Conservation (phyloP, 495 filamentous ascomycete genomes). For the Neurospora sp. region DNA sequence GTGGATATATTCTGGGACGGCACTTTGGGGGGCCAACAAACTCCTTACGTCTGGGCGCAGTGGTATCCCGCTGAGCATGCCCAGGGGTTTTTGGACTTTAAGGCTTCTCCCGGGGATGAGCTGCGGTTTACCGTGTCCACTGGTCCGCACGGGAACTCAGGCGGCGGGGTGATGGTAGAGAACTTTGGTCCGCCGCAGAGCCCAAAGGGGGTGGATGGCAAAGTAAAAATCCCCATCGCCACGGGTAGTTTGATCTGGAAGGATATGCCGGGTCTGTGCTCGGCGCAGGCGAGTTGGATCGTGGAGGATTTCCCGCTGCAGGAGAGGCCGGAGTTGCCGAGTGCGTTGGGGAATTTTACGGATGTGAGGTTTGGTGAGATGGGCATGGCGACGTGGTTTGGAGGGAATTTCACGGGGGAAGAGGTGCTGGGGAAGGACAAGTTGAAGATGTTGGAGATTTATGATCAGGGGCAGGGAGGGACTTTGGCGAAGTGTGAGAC, state of each 20-base stretch:
- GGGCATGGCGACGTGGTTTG: background rate
- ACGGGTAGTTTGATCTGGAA: background rate
- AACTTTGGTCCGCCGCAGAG: slow-evolving; percentile 12
- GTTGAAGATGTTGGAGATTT: slow-evolving; percentile 13
- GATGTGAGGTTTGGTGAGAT: slow-evolving; percentile 10
- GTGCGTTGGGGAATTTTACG: slow-evolving; percentile 19
- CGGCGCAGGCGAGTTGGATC: slow-evolving; percentile 13
- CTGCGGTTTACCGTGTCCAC: background rate
- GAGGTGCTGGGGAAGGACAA: background rate
- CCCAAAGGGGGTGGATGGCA: background rate
- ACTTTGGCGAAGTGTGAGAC: slow-evolving; percentile 16
- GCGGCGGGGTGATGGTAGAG: slow-evolving; percentile 6
- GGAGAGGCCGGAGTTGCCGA: slow-evolving; percentile 9
- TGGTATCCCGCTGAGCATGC: background rate
- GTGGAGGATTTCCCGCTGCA: slow-evolving; percentile 20
- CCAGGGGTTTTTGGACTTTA: slow-evolving; percentile 10
- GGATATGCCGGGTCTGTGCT: slow-evolving; percentile 4
- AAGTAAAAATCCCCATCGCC: background rate
- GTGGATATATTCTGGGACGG: slow-evolving; percentile 21
- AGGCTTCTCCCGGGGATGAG: slow-evolving; percentile 8
- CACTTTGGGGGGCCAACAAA: slow-evolving; percentile 4
- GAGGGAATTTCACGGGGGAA: background rate
- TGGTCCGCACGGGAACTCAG: background rate
- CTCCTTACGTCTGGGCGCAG: slow-evolving; percentile 17
- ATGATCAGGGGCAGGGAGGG: slow-evolving; percentile 15